phyloP scores from a whole-genome alignment of 2,329 filamentous ascomycete genomes.

The Alternaria atra region DNA sequence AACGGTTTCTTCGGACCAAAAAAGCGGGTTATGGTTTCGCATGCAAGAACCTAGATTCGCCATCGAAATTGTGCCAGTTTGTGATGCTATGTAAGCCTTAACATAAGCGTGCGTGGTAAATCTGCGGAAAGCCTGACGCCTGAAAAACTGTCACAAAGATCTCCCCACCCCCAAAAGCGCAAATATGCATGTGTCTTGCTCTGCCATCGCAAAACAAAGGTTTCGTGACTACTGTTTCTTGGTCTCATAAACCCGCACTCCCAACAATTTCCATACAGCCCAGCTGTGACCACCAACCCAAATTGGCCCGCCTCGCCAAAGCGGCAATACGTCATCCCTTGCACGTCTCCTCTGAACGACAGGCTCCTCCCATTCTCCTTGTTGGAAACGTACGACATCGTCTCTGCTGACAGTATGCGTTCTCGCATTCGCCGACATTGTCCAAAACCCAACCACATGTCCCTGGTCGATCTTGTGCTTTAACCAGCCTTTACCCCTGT shows the following conservation, averaged over 20 bases:
- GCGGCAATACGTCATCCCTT: slow-evolving; percentile 27
- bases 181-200: background rate
- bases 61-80: background rate
- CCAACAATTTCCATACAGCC: slow-evolving; percentile 30
- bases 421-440: slow-evolving; percentile 26
- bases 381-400: slow-evolving; percentile 32
- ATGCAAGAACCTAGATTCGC: background rate
- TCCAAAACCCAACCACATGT: slow-evolving; percentile 33
- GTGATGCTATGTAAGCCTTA: background rate
- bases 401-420: slow-evolving; percentile 30
- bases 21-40: background rate
- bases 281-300: slow-evolving; percentile 32
- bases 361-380: slow-evolving; percentile 32
- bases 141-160: background rate
- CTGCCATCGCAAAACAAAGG: background rate
- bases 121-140: background rate
- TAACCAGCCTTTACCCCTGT: slow-evolving; percentile 19
- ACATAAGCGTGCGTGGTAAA: background rate
- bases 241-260: slow-evolving; percentile 28
- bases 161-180: background rate
- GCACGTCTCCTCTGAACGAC: slow-evolving; percentile 22
- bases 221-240: slow-evolving; percentile 12
- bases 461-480: slow-evolving; percentile 31
- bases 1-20: background rate
- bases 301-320: slow-evolving; percentile 36